A percentile compares a stretch with the other conserved stretches of the same genome.
Evolutionary conservation across 495 filamentous ascomycete species (phyloP).

Genomic region (Daldinia decipiens): DNA sequence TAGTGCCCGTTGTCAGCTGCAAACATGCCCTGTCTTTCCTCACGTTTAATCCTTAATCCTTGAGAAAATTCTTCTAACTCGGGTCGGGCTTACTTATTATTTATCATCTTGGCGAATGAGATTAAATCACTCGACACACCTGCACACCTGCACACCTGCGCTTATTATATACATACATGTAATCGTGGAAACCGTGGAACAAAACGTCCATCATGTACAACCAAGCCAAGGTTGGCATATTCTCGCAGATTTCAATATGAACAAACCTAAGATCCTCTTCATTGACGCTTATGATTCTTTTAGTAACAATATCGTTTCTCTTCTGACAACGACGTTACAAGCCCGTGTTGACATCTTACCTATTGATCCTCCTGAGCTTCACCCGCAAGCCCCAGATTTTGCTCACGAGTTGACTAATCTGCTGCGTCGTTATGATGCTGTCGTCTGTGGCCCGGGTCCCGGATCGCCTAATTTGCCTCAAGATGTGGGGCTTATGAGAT

Average conservation of each 20-base stretch:
- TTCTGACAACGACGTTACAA: conserved; percentile 71
- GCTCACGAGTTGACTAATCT: conserved; percentile 50
- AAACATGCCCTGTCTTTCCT: conserved; percentile 2
- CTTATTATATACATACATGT: neutral
- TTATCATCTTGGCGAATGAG: conserved; percentile 22
- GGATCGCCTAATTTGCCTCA: conserved; percentile 66
- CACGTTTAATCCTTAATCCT: conserved; percentile 15
- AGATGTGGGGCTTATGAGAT: conserved; percentile 83
- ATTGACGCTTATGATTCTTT: conserved; percentile 97
- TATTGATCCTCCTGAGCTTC: conserved; percentile 68
- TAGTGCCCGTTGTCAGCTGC: conserved; percentile 12
- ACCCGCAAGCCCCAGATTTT: conserved; percentile 34
- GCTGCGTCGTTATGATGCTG: conserved; percentile 73
- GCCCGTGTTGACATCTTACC: conserved; percentile 75
- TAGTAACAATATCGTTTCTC: conserved; percentile 88
- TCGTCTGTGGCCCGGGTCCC: conserved; percentile 84
- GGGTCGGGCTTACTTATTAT: conserved; percentile 19
- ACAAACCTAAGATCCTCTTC: conserved; percentile 72
- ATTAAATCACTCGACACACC: conserved; percentile 32
- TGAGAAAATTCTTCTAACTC: conserved; percentile 20
- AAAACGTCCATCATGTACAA: conserved; percentile 25
- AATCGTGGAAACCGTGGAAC: neutral
- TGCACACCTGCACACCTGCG: too few relatives aligned
- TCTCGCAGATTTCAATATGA: conserved; percentile 39
- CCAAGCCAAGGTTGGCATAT: conserved; percentile 20